Evolutionary conservation across 225 moss, liverwort and hornwort genomes (phyloP).

Genomic region (Straminergon stramineum): DNA sequence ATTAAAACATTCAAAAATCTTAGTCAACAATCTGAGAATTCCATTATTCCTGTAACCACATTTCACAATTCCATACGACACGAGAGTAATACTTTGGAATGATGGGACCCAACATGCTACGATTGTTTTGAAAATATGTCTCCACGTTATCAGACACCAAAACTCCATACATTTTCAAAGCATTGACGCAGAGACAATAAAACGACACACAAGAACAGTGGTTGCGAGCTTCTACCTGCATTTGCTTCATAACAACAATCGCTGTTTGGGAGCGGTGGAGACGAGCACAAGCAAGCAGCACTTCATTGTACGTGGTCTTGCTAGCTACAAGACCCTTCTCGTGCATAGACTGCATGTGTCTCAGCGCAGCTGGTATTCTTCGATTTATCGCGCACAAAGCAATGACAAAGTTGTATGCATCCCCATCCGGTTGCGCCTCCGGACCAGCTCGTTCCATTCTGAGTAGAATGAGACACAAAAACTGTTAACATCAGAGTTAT

Average conservation of each 20-base stretch:
- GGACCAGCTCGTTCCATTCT: slow-evolving; percentile 86
- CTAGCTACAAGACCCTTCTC: slow-evolving; percentile 63
- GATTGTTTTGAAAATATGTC: background rate
- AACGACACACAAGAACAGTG: background rate
- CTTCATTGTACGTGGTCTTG: slow-evolving; percentile 89
- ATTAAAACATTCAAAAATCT: background rate
- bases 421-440: slow-evolving; percentile 85
- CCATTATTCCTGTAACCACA: background rate
- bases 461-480: background rate
- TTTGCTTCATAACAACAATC: slow-evolving; percentile 52
- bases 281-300: slow-evolving; percentile 69
- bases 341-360: slow-evolving; percentile 69
- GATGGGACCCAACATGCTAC: no score
- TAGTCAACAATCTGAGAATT: background rate
- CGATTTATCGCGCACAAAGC: slow-evolving; percentile 81
- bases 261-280: slow-evolving; percentile 46
- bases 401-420: slow-evolving; percentile 93
- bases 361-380: slow-evolving; percentile 68
- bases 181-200: background rate
- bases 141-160: no score
- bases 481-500: background rate
- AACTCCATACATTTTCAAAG: background rate
- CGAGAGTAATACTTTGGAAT: background rate
- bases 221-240: slow-evolving; percentile 39
- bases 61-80: background rate